Evolutionary conservation across 495 filamentous ascomycete genomes (phyloP).

Genomic region (Talaromyces borbonicus): DNA sequence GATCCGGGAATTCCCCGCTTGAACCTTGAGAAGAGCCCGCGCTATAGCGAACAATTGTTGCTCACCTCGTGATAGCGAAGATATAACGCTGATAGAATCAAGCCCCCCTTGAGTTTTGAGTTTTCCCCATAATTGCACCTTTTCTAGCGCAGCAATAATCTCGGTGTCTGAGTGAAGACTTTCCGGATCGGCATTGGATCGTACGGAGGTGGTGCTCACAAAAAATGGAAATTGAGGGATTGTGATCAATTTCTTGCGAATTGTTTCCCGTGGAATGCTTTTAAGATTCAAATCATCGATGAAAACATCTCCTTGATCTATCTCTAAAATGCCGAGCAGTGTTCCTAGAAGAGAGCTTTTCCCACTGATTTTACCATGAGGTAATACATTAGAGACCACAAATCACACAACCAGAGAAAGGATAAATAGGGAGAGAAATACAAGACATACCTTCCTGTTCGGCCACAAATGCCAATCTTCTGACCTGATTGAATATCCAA

Average conservation of each 20-base stretch:
- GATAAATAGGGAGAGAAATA: background rate
- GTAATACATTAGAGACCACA: background rate
- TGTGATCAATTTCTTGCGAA: constrained; percentile 38
- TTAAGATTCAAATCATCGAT: constrained; percentile 42
- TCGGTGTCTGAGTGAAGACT: constrained; percentile 16
- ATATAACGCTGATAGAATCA: constrained; percentile 24
- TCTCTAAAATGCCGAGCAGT: constrained; percentile 44
- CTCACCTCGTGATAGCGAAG: constrained; percentile 44
- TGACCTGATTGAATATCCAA: constrained; percentile 42
- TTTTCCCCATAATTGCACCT: constrained; percentile 30
- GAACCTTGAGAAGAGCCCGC: constrained; percentile 28
- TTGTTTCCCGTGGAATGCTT: constrained; percentile 32
- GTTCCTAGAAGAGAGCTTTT: constrained; percentile 40
- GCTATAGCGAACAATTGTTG: constrained; percentile 49
- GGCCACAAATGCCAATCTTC: constrained; percentile 45
- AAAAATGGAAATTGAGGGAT: constrained; percentile 52
- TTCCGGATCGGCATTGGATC: constrained; percentile 35
- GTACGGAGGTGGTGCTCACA: constrained; percentile 26
- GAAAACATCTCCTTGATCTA: constrained; percentile 28
- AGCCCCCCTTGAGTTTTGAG: constrained; percentile 32
- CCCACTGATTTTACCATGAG: constrained; percentile 21
- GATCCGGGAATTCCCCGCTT: constrained; percentile 27
- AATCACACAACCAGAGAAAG: background rate
- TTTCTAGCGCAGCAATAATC: constrained; percentile 30
- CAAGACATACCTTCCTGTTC: constrained; percentile 14